Evolutionary conservation across 1,139 yeast species (phyloP), one percentile per base, ranked within the genome.

Genomic region (Nakaseomyces bracarensis): DNA sequence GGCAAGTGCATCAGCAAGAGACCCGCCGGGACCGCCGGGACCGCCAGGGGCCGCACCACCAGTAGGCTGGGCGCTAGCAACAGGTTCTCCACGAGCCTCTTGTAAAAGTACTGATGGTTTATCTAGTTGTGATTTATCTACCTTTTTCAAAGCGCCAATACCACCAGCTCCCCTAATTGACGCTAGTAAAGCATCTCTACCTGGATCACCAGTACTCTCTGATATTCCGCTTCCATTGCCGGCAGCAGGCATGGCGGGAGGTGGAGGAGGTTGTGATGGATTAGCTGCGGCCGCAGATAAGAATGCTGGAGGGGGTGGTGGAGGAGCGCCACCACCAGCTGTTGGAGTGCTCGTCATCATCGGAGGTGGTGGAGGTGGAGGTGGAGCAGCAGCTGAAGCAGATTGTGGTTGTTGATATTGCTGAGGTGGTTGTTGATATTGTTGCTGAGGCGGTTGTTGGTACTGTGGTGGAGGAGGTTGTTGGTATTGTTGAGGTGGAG

Each of bases 81-180:
- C 39, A 4, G 51, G 44, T 25, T 52, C 51, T 25, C 93, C 93
- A 38, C 68, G 69, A 1, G 85, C 84, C 57, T 82, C 89, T 62
- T 75, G 83, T 23, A 84, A 63, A 29, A 83, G 55, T 0, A 74
- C 85, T 41, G 79, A 79, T 3, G 96, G 95, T 49, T 70, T 74
- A 33, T 89, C 96, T 39, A 87, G 67, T 53, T 82, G 89, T 0
- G 86, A 65, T 62, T 87, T 89, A 61, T 91, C 96, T 4, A 82
- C 82, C 60, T 81, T 84, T 49, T 71, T 77, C 49, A 89, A 71
- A 3, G 75, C 59, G 0, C 80, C 80, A 10, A 87, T 41, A 41
- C 87, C 85, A n/a, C 81, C 81, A 0, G 95, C 79, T 26, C 81
- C 76, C 54, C 95, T 72, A 52, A 89, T 91, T 0, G 96, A 85